A percentile compares a stretch with the other conserved stretches of the same genome.
Evolutionary conservation across 2,329 filamentous ascomycete genomes (phyloP).

Genomic region (Verticillium isaacii): DNA sequence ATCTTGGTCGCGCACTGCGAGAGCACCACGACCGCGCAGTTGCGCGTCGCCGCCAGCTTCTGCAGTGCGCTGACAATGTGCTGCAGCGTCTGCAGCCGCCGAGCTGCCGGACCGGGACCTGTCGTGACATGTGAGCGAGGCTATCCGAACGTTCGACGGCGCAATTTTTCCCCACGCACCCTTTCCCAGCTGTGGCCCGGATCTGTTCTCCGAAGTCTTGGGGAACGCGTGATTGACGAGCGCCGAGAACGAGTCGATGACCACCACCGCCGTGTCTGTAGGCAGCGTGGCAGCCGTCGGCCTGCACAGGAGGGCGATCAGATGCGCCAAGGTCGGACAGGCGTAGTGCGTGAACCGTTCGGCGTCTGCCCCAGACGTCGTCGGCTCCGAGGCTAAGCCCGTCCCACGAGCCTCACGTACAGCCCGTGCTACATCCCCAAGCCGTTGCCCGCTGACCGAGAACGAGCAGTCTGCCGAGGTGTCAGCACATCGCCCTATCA

Average conservation of each 20-base stretch:
- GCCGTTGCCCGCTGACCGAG: conserved; percentile 29
- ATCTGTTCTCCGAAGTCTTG: conserved; percentile 38
- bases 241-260: conserved; percentile 75
- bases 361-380: not conserved
- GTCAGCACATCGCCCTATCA: not conserved
- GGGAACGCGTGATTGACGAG: conserved; percentile 75
- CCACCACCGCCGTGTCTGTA: conserved; percentile 57
- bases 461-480: conserved; percentile 32
- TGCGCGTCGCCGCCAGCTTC: conserved; percentile 68
- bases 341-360: conserved; percentile 41
- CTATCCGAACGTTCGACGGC: not conserved
- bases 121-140: not conserved
- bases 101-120: conserved; percentile 33
- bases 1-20: conserved; percentile 82
- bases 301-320: conserved; percentile 68
- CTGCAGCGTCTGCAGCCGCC: conserved; percentile 49
- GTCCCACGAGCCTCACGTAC: conserved; percentile 3
- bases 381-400: conserved; percentile 1
- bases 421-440: conserved; percentile 22
- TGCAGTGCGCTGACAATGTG: conserved; percentile 65
- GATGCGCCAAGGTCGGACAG: conserved; percentile 61
- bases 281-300: conserved; percentile 62
- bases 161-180: not conserved
- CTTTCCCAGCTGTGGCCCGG: not conserved
- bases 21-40: conserved; percentile 69